Evolutionary conservation across 441 rosid species (phyloP), one percentile per base, ranked within the genome.

Genomic region (Biscutella laevigata): DNA sequence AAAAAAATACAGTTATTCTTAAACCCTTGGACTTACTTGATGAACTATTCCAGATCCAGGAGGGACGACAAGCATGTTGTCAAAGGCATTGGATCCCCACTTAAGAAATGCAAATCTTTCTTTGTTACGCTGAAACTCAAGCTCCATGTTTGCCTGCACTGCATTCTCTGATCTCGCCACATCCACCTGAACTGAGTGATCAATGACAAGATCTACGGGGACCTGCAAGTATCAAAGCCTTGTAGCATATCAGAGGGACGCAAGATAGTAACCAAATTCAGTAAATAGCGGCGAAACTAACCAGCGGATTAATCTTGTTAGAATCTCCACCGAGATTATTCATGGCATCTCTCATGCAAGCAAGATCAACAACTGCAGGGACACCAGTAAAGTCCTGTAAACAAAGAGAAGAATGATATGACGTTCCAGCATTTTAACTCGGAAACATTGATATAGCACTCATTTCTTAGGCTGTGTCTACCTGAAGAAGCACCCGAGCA

Each of bases 281-380:
- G n/a, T n/a, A n/a, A n/a, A n/a, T n/a, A n/a, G n/a, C n/a, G n/a
- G n/a, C n/a, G n/a, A n/a, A n/a, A n/a, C n/a, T n/a, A n/a, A 91
- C 96, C 87, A 88, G 64, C 14, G 96, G 98, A 57, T 91, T 91
- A 68, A 91, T 92, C 81, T 88, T 92, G 76, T 66, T 77, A 9
- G 95, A 67, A 70, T 92, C 98, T 68, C 96, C 74, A 29, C 94
- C 96, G 47, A 92, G 84, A 9, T 71, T 84, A 64, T 69, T 80
- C 95, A 92, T 92, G 10, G 98, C 98, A 79, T 92, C 98, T 62
- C 98, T 96, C 98, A 92, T 92, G 43, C 91, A 71, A 51, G 98
- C 98, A 36, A 92, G 98, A 61, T 92, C 98, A 45, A 92, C 96
- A 32, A 88, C 98, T 38, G 89, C 98, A n/a, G 98, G 97, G 29